Base-by-base conservation (phyloP, 331 rosid species). In the Cydonia oblonga region DNA sequence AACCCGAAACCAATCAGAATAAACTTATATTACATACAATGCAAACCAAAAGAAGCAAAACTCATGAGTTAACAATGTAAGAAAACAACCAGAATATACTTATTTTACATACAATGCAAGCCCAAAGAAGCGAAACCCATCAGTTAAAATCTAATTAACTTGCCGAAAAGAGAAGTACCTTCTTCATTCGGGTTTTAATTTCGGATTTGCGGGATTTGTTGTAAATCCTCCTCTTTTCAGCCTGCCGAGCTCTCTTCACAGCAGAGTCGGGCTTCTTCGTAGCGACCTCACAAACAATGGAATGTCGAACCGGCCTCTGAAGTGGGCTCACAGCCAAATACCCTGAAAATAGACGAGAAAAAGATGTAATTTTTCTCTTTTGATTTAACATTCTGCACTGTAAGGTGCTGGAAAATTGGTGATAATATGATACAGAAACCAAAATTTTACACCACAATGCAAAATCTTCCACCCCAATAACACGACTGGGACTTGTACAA, bases 141-240 rank as follows among this genome's bases (percentile, higher is more conserved):
- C 13, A 6, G 42, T 51, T 53, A 24, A 33, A 46, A 63, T 18
- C 64, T 32, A 29, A 54, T 20, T 42, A 68, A 24, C 20, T 26
- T 38, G 42, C 61, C 22, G 20, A 20, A 33, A 7, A 68, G 44
- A 46, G 33, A 25, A 6, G 44, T 66, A 93, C 98, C 97, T 88
- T 91, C 87, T 76, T 95, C 78, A 88, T 86, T 33, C 97, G 86
- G 52, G 97, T 95, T 81, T 66, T 89, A 63, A 91, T 58, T 83
- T 95, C 96, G 7, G 96, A 91, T 76, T 95, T 95, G 15, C 80
- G 80, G 15, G 97, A 80, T 78, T 85, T 95, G 83, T 95, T 87
- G 80, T 88, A 91, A 81, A 88, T 0, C 68, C 99, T 87, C 71
- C 92, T 89, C 70, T 87, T 91, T 88, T 95, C 96, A 2, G 99